Evolutionary conservation across 805 yeast genomes (phyloP), one percentile per base, ranked within the genome.

Genomic region (Danielozyma ontarioensis): DNA sequence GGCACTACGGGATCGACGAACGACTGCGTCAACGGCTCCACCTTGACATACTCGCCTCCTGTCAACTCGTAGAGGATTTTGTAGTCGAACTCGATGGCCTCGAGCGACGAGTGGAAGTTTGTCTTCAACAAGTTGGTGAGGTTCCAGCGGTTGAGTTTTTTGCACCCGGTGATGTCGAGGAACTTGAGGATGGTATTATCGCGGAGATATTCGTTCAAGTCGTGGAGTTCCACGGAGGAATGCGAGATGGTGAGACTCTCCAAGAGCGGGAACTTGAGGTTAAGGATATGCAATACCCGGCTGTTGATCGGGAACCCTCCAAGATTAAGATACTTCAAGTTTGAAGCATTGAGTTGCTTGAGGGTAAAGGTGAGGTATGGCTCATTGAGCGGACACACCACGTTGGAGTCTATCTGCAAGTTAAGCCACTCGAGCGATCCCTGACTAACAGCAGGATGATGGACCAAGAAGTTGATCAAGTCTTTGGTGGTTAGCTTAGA

Each of bases 401-500:
- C 76, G 41, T 79, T 76, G 6, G 77, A 67, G 40, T 80, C 83
- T 40, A 74, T 76, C 50, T 77, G 80, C 28, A 83, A 58, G 38
- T 75, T 80, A 15, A 83, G 67, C 89, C 89, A 83, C 31, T 70
- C 67, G 28, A 83, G 59, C 10, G 74, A 64, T 14, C 70, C 64
- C 18, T 55, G 46, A 18, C 51, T 44, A 3, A 72, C 68, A 1
- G 90, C 70, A 0, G 93, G 88, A 59, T 87, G 94, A 40, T 74
- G 71, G 3, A 79, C 70, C 40, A 86, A 65, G 44, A 86, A 82
- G 43, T 75, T 76, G 41, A 83, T 70, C 34, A 86, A 59, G 25
- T 82, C 89, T 42, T 80, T 72, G 3, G 90, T 80, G 15, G 87
- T 76, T 31, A 87, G 64, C 45, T 79, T 75, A 28, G 81, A 74